A percentile compares a stretch with the other conserved stretches of the same genome.
These are phyloP conservation scores for Aspergillus brunneoviolaceus DNA, from an alignment of 2,329 filamentous ascomycete genomes.

Conservation along the genomic window DNA sequence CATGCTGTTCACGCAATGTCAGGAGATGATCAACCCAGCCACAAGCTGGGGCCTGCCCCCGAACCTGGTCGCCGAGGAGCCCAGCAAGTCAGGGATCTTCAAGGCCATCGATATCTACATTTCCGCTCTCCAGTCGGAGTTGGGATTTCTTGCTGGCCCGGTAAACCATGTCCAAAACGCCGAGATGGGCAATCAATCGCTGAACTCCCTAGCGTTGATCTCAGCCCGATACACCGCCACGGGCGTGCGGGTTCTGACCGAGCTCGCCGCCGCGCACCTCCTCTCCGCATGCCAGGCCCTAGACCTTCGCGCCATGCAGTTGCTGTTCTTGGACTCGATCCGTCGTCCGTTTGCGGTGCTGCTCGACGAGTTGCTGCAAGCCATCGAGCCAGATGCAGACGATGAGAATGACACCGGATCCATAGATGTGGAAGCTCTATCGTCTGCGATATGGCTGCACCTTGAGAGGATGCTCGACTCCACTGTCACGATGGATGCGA, in stretches of 20 bases:
- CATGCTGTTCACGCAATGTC: constrained; percentile 61
- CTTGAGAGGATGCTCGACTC: background rate
- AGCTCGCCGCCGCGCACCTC: constrained; percentile 3
- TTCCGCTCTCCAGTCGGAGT: constrained; percentile 2
- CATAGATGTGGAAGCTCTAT: background rate
- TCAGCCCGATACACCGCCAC: background rate
- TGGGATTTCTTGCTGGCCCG: constrained; percentile 1
- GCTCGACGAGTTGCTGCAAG: background rate
- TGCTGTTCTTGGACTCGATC: background rate
- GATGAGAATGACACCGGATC: background rate
- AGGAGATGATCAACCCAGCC: constrained; percentile 61
- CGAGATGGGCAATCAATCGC: constrained; percentile 5
- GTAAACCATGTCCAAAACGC: constrained; percentile 4
- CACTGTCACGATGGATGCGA: background rate
- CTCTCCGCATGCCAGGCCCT: constrained; percentile 2
- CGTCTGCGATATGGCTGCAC: background rate
- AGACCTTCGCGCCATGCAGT: constrained; percentile 1
- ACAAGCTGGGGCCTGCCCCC: constrained; percentile 61
- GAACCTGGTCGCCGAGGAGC: constrained; percentile 47
- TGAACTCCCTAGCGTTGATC: constrained; percentile 7
- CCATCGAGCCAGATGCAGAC: background rate
- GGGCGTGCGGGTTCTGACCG: background rate
- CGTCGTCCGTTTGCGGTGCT: background rate
- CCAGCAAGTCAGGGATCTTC: background rate
- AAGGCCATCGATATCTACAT: constrained; percentile 2